phyloP scores from a whole-genome alignment of 306 rosid genomes.

The Vigna radiata region DNA sequence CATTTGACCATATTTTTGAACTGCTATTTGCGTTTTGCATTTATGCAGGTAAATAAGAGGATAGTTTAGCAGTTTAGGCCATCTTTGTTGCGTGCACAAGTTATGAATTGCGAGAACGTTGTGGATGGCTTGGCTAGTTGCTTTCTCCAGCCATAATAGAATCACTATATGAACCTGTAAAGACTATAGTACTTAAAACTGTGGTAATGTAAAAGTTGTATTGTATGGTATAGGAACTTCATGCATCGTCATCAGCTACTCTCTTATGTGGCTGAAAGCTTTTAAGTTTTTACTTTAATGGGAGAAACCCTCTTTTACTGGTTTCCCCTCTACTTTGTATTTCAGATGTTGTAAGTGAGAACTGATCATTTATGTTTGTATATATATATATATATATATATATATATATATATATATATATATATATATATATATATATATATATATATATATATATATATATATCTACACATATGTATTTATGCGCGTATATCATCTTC shows the following conservation, averaged over 20 bases:
- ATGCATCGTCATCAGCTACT: constrained; percentile 40
- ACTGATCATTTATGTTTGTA: background rate
- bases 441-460: too few relatives aligned
- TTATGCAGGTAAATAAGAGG: constrained; percentile 56
- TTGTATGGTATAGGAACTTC: constrained; percentile 41
- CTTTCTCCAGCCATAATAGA: constrained; percentile 55
- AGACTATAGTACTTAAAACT: constrained; percentile 36
- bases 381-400: too few relatives aligned
- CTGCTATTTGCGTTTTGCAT: constrained; percentile 3
- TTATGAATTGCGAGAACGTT: constrained; percentile 36
- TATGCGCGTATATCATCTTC: background rate
- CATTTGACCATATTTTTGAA: background rate
- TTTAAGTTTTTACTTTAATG: constrained; percentile 30
- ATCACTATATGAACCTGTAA: constrained; percentile 45
- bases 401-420: too few relatives aligned
- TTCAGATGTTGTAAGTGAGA: constrained; percentile 4
- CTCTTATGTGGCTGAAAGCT: constrained; percentile 48
- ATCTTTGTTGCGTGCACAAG: constrained; percentile 40
- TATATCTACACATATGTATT: too few relatives aligned
- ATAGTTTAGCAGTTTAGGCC: constrained; percentile 41
- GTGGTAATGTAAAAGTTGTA: constrained; percentile 44
- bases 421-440: background rate
- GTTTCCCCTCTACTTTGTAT: constrained; percentile 34
- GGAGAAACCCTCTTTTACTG: constrained; percentile 44
- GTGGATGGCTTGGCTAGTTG: constrained; percentile 52